Conservation (phyloP, 192 early-diverging fungal genomes). For the Backusella morwellensis region DNA sequence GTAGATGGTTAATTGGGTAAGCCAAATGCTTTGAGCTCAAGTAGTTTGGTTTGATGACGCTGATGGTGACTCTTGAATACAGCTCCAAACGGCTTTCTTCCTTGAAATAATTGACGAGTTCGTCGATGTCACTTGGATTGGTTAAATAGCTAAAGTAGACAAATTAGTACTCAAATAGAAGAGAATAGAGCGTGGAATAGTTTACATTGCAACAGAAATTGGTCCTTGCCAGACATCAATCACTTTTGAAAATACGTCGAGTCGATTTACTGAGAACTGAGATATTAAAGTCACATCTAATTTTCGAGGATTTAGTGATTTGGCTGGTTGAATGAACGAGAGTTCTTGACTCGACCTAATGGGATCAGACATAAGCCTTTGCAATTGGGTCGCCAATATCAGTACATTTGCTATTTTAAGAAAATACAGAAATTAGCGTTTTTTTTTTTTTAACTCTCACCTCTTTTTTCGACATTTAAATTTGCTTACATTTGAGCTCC, state of each 20-base stretch:
- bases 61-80: conserved; percentile 24
- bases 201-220: conserved; percentile 44
- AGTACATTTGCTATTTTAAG: background rate
- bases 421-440: background rate
- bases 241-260: conserved; percentile 43
- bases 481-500: conserved; percentile 4
- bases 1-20: conserved; percentile 53
- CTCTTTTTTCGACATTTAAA: background rate
- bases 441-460: background rate
- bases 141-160: conserved; percentile 41
- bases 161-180: background rate
- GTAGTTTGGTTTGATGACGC: conserved; percentile 49
- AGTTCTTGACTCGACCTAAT: background rate
- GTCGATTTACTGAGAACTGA: conserved; percentile 53
- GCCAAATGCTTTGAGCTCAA: conserved; percentile 25
- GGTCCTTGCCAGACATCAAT: conserved; percentile 47
- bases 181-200: background rate
- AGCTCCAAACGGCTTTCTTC: conserved; percentile 16
- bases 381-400: background rate
- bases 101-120: conserved; percentile 39
- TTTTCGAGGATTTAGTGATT: background rate
- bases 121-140: conserved; percentile 35
- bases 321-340: background rate
- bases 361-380: background rate
- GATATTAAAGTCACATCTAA: conserved; percentile 43